Base-by-base conservation (phyloP, 495 filamentous ascomycete species). In the Neurospora sublineolata region DNA sequence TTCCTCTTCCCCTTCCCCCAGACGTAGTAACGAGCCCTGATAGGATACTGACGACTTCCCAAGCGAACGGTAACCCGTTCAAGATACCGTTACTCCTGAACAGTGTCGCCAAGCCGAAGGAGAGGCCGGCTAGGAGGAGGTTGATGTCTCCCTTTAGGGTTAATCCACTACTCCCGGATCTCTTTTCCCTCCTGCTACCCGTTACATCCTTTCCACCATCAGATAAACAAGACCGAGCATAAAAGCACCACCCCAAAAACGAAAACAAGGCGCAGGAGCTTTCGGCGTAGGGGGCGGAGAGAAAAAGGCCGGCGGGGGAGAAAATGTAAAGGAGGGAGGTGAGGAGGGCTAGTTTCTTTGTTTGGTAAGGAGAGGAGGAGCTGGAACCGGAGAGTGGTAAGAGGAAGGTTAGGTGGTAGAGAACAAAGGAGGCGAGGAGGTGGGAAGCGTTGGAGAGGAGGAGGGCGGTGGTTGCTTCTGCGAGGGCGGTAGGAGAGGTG, bases 21-120 rank as follows among this genome's bases (percentile, higher is more conserved):
- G 58, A 36, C 5, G 4, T 16, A 16, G 14, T 23, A 2, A 76
- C 8, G 27, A 78, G 39, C 67, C 72, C 77, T 73, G 90, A 84
- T 67, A 95, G 87, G 20, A 92, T 76, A 46, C 71, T 74, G 10
- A 80, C 8, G 5, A 82, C 74, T 16, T 84, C 83, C 70, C 77
- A 77, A 4, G 82, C 82, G 64, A 86, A 85, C 2, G 80, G 81
- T 30, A 92, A 75, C 8, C 95, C 95, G 79, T 92, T 96, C 3
- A 98, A 83, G 33, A 97, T 79, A 4, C 93, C 95, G 80, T 99
- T 99, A 75, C 91, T 93, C 67, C 95, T 89, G 60, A 97, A 89
- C 12, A 87, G 87, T 3, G 89, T 90, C 1, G 93, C 92, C 27
- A 89, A 73, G 0, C 90, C 91, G 77, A 97, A 94, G n/a, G 88